These are phyloP conservation scores for Astrothelium macrocarpum DNA, from an alignment of 495 filamentous ascomycete species.

Conservation along the genomic window DNA sequence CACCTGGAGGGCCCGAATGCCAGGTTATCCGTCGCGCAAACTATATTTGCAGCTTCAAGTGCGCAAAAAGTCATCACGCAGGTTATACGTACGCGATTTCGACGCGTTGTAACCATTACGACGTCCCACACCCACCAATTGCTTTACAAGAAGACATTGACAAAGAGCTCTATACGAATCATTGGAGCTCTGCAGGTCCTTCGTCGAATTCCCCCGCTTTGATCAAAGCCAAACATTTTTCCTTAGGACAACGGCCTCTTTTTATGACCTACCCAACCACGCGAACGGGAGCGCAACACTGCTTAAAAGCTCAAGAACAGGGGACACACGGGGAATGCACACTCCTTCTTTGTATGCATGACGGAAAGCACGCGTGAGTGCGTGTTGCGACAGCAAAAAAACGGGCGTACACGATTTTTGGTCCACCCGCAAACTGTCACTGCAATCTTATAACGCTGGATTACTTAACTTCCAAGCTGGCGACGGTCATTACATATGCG, in stretches of 20 bases:
- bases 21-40: not conserved
- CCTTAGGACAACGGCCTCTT: not conserved
- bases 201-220: no score
- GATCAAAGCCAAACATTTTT: no score
- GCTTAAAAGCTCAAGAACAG: not conserved
- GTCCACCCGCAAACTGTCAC: not conserved
- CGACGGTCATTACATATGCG: conserved; percentile 26
- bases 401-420: not conserved
- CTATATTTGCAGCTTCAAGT: not conserved
- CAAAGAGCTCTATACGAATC: not conserved
- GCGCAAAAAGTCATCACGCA: not conserved
- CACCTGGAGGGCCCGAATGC: not conserved
- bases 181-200: not conserved
- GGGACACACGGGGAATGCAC: not conserved
- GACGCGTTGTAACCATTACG: not conserved
- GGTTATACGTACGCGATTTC: not conserved
- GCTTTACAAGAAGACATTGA: not conserved
- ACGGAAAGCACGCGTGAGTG: not conserved
- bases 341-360: no score
- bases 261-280: not conserved
- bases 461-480: conserved; percentile 25
- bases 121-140: not conserved
- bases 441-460: conserved; percentile 19
- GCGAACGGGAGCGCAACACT: not conserved
- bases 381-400: not conserved